phyloP scores from a whole-genome alignment of 495 filamentous ascomycete genomes.

The Xylaria sp. region DNA sequence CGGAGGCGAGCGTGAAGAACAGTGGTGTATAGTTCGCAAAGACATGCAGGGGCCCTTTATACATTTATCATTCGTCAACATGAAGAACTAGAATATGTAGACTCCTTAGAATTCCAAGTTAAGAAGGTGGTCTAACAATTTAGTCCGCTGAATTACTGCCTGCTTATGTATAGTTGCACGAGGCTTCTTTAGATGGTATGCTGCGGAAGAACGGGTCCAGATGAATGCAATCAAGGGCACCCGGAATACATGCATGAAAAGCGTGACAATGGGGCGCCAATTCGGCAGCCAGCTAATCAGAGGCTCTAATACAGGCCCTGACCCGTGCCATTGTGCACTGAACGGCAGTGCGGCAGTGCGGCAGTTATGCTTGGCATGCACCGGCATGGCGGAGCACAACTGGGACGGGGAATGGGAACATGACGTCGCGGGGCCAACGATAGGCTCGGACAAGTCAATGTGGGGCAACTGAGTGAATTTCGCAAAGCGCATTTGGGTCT shows the following conservation, averaged over 20 bases:
- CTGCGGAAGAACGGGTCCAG: not conserved
- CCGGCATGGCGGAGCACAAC: constrained; percentile 7
- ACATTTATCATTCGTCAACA: not conserved
- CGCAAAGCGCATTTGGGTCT: not conserved
- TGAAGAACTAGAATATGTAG: not conserved
- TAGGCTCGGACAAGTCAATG: not conserved
- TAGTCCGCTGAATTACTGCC: not conserved
- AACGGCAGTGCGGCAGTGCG: not conserved
- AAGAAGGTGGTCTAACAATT: not conserved
- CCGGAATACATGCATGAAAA: not conserved
- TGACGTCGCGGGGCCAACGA: constrained; percentile 12
- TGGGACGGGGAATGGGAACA: constrained; percentile 4
- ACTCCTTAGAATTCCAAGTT: not conserved
- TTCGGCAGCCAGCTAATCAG: not conserved
- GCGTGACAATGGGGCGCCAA: not conserved
- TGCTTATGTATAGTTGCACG: no score
- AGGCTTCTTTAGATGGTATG: no score
- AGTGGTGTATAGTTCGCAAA: not conserved
- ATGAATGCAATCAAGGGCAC: not conserved
- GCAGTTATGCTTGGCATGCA: constrained; percentile 10
- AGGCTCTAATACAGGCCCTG: not conserved
- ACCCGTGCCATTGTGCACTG: not conserved
- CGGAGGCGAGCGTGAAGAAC: not conserved
- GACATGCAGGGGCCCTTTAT: no score
- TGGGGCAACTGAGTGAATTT: constrained; percentile 24